These are phyloP conservation scores for Eudorina sp. DNA, from an alignment of 139 green algal species.

Conservation along the genomic window DNA sequence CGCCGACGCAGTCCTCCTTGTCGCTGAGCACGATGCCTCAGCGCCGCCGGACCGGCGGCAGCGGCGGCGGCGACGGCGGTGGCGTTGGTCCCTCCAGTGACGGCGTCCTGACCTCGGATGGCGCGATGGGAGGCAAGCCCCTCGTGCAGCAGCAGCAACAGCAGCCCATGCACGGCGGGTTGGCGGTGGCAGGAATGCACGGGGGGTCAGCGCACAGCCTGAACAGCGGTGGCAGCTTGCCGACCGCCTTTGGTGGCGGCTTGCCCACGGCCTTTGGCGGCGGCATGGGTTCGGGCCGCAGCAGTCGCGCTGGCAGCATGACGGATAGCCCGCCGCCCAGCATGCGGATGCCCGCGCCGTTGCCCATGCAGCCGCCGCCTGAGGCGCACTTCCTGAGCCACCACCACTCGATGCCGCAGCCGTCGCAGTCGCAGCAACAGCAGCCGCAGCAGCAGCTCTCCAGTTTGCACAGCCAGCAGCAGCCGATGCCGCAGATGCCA, in stretches of 20 bases:
- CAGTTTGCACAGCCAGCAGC: conserved; percentile 15
- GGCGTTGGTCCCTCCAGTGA: not conserved
- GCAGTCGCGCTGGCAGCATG: conserved; percentile 42
- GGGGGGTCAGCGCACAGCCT: not conserved
- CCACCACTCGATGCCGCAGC: conserved; percentile 41
- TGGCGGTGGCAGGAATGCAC: not conserved
- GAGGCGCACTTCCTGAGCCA: not conserved
- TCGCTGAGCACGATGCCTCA: conserved; percentile 29
- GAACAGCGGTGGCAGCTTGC: not conserved
- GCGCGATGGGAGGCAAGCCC: not conserved
- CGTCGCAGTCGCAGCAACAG: not conserved
- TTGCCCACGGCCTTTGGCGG: conserved; percentile 15
- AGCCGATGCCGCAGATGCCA: not conserved
- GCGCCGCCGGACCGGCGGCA: not conserved
- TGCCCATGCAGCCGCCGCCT: not conserved
- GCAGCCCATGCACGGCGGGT: not conserved
- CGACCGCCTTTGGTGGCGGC: conserved; percentile 8
- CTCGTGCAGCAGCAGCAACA: not conserved
- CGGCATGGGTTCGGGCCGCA: conserved; percentile 39
- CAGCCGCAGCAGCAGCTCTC: conserved; percentile 8
- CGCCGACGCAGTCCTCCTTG: conserved; percentile 32
- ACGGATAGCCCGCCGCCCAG: conserved; percentile 49
- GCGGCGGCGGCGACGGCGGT: not conserved
- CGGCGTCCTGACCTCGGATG: not conserved
- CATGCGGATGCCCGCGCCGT: not conserved